These are phyloP conservation scores for Leishmania tropica DNA, from an alignment of 208 protist species.

Conservation along the genomic window DNA sequence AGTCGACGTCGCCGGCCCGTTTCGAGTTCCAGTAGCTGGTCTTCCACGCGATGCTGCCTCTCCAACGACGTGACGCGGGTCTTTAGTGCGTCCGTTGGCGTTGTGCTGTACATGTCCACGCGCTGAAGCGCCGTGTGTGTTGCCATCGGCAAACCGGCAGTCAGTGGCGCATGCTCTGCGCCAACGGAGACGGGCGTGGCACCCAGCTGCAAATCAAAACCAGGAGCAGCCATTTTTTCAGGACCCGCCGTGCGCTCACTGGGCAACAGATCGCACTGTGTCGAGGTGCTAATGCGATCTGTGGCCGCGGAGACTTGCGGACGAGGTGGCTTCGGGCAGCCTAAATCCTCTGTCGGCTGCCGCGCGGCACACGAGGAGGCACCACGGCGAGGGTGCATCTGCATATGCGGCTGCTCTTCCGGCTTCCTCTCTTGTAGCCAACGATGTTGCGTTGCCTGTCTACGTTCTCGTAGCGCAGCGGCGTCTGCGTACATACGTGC, in stretches of 20 bases:
- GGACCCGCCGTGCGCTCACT: not conserved
- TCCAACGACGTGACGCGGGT: not conserved
- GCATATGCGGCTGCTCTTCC: not conserved
- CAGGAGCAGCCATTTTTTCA: not conserved
- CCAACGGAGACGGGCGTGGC: too few relatives aligned
- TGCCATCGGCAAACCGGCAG: not conserved
- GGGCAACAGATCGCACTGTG: constrained; percentile 4
- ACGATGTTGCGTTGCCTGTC: not conserved
- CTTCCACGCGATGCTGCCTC: constrained; percentile 28
- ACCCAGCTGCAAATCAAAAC: not conserved
- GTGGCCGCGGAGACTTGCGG: not conserved
- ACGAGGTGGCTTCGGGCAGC: not conserved
- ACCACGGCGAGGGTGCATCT: not conserved
- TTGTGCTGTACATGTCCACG: constrained; percentile 19
- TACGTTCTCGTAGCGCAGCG: not conserved
- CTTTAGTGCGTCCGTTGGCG: not conserved
- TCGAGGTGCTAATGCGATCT: not conserved
- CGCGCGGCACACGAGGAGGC: not conserved
- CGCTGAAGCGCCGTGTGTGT: constrained; percentile 3
- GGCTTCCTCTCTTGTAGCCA: not conserved
- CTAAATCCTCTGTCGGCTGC: not conserved
- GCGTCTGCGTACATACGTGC: not conserved
- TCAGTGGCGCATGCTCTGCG: not conserved
- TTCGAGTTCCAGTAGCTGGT: constrained; percentile 30
- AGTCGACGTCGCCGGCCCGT: constrained; percentile 26